Base-by-base conservation (phyloP, 169 alveolate genomes). In the Plasmodium gallinaceum region DNA sequence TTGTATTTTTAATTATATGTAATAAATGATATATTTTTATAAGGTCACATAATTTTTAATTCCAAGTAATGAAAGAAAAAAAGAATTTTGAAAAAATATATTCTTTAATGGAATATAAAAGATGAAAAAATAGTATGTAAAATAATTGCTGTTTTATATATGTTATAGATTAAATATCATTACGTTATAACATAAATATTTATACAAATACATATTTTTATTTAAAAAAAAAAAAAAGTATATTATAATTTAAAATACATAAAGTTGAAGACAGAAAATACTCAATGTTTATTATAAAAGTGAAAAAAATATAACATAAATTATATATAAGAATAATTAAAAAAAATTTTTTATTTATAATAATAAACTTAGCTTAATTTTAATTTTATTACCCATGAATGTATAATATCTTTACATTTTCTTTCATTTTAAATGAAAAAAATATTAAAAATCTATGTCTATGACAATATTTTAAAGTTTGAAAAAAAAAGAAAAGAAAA, bases 341-440 rank as follows among this genome's bases (percentile, higher is more conserved):
- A 7, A 32, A 26, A 37, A 5, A 22, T 32, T 24, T 64, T 37
- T 5, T 32, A 64, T 64, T 64, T 16, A 16, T 57, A 57, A 22
- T 57, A 16, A 37, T 26, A 26, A 68, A 39, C 7, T 18, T 43
- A 18, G 16, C 60, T 54, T 26, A 54, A 16, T 57, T 18, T 9
- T 22, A 16, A 10, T 66, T 42, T 66, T 7, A 24, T 80, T 60
- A 80, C 90, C 90, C 90, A 57, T 80, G 90, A 32, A 80, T 80
- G 83, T 80, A 80, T 45, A 80, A 58, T 80, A 45, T 80, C 90
- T 80, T 80, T 66, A 80, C 68, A 80, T 52, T 80, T 68, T 80
- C 90, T 20, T 80, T 80, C 90, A 80, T 80, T 62, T 52, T 76
- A 39, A 4, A 16, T 12, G 46, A 64, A 24, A 24, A 64, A 22